Base-by-base conservation (phyloP, 108 stramenopile species). In the Cyclotella sp. region DNA sequence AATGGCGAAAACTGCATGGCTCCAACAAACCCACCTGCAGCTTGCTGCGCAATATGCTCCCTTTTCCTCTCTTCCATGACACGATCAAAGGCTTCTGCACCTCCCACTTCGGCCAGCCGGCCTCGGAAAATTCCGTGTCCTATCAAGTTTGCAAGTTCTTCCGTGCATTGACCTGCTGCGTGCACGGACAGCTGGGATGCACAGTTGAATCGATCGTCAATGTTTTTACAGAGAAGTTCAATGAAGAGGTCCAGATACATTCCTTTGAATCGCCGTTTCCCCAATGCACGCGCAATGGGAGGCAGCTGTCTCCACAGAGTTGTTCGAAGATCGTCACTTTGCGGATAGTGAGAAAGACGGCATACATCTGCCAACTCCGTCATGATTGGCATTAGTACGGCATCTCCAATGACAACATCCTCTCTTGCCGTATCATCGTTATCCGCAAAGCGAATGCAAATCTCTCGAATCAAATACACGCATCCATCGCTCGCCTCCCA, bases 401-500 rank as follows among this genome's bases (percentile, higher is more conserved):
- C 85, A 68, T 95, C 94, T 21, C 53, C 40, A 9, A 85, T 46
- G 19, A 74, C 59, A 39, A 84, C 54, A 34, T 67, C 81, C 16
- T 76, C 78, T 39, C 73, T 64, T 46, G 62, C 85, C 0, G 87
- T 77, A 43, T 81, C 78, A 40, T 86, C 75, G 27, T 49, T 53
- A 46, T 76, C 79, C 53, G 88, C 86, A 55, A 74, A 84, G 21
- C 84, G 79, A 14, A 75, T 75, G 18, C 90, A 79, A 21, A 95
- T 68, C 63, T 95, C 94, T 9, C 91, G 85, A 47, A 95, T 63
- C 77, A 98, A 75, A 76, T 97, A 98, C 40, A 97, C 72, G 53
- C 93, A 97, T 9, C 98, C 98, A 81, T 98, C 98, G 26, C 95
- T 96, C 44, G 95, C 91, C 73, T 98, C 97, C 98, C 98, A 98